These are phyloP conservation scores for Metarhizium rileyi DNA, from an alignment of 2,329 filamentous ascomycete species.

Conservation along the genomic window DNA sequence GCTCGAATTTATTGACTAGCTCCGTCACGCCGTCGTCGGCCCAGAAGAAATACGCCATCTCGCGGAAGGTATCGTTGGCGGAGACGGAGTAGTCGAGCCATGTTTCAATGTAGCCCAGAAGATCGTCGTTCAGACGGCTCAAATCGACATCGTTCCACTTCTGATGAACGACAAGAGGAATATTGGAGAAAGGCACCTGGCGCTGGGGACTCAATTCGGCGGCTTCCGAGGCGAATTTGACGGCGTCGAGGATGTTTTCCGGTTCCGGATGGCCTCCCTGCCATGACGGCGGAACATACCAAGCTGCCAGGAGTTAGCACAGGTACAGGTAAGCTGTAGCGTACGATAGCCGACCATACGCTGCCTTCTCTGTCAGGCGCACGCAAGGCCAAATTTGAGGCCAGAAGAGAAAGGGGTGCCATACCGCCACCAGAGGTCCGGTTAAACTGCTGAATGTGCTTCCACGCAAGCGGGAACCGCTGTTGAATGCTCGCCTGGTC, in stretches of 20 bases:
- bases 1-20: conserved; percentile 12
- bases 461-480: conserved; percentile 12
- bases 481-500: conserved; percentile 1
- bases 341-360: too few species aligned
- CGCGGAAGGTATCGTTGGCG: conserved; percentile 1
- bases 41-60: conserved; percentile 18
- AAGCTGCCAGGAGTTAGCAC: conserved; percentile 9
- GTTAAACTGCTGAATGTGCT: conserved; percentile 11
- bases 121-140: conserved; percentile 10
- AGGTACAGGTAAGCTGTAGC: too few species aligned
- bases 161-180: conserved; percentile 16
- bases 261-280: conserved; percentile 8
- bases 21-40: conserved; percentile 11
- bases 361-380: too few species aligned
- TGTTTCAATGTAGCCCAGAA: conserved; percentile 13
- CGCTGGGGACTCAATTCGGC: conserved; percentile 8
- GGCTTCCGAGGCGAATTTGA: conserved; percentile 10
- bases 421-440: conserved; percentile 12
- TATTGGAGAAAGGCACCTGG: conserved; percentile 14
- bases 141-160: conserved; percentile 12
- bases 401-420: neutral
- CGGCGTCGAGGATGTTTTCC: conserved; percentile 13
- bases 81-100: conserved; percentile 12
- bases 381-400: neutral
- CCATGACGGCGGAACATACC: conserved; percentile 15